Evolutionary conservation across 1,284 basidiomycete genomes (phyloP).

Genomic region (Leccinum fallax): DNA sequence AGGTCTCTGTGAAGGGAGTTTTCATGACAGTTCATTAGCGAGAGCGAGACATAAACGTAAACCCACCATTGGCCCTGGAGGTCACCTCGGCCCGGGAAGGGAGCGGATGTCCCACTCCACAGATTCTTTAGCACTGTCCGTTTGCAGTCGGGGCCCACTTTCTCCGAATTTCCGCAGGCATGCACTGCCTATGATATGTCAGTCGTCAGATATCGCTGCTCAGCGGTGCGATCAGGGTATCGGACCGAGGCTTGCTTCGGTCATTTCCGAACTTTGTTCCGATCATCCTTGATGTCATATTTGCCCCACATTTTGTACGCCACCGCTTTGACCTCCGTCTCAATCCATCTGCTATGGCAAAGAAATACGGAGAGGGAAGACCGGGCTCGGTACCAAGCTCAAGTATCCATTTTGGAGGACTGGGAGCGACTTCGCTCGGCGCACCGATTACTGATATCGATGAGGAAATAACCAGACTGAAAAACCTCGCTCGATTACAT

Average conservation of each 20-base stretch:
- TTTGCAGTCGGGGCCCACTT: not conserved
- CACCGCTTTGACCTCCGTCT: slow-evolving; percentile 60
- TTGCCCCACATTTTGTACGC: slow-evolving; percentile 58
- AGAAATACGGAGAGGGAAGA: slow-evolving; percentile 51
- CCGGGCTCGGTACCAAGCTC: slow-evolving; percentile 51
- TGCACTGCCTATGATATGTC: not conserved
- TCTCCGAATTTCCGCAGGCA: not conserved
- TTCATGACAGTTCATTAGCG: slow-evolving; percentile 7
- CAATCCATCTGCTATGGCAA: slow-evolving; percentile 60
- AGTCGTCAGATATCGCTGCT: slow-evolving; percentile 21
- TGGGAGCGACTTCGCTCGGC: slow-evolving; percentile 47
- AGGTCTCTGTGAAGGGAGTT: slow-evolving; percentile 38
- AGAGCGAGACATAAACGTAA: not conserved
- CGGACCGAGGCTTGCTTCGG: not conserved
- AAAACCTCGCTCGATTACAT: slow-evolving; percentile 45
- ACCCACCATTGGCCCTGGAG: not conserved
- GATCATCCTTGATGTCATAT: slow-evolving; percentile 33
- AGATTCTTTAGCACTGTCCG: slow-evolving; percentile 21
- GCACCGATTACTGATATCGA: slow-evolving; percentile 24
- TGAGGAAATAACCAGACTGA: slow-evolving; percentile 52
- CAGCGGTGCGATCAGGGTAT: not conserved
- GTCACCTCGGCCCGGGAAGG: not conserved
- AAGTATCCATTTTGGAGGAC: slow-evolving; percentile 60
- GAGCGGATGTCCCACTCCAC: not conserved
- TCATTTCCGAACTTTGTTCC: not conserved